These are phyloP conservation scores for Eucalyptus viminalis DNA, from an alignment of 345 rosid genomes.

Conservation along the genomic window DNA sequence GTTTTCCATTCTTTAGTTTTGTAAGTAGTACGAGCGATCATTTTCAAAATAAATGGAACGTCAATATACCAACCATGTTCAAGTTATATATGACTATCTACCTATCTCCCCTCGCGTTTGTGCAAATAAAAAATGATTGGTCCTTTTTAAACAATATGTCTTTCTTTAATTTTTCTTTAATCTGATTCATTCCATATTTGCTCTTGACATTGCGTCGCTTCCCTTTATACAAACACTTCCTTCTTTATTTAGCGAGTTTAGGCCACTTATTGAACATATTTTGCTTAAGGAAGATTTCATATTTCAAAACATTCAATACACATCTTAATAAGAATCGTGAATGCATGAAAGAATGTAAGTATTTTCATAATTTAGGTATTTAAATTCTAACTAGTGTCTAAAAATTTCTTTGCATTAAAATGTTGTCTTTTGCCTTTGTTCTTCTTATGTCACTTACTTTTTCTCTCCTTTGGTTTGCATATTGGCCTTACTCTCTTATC, in stretches of 20 bases:
- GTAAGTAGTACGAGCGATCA: no score
- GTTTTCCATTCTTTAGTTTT: no score
- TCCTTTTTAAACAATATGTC: accelerated
- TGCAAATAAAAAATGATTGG: neutral
- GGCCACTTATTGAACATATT: neutral
- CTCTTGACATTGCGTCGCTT: neutral
- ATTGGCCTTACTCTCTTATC: neutral
- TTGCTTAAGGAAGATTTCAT: neutral
- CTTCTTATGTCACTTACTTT: neutral
- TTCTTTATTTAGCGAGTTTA: neutral
- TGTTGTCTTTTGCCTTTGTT: neutral
- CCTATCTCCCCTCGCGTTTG: neutral
- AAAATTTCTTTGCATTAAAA: neutral
- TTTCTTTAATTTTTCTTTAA: neutral
- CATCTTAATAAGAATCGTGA: neutral
- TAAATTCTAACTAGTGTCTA: neutral
- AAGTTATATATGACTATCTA: neutral
- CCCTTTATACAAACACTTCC: neutral
- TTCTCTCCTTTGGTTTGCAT: neutral
- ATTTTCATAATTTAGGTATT: neutral
- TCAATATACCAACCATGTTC: neutral
- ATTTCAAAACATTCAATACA: neutral
- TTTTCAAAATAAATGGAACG: no score
- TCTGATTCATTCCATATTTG: neutral
- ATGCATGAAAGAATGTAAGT: neutral